Evolutionary conservation across 2,329 filamentous ascomycete genomes (phyloP).

Genomic region (Scedosporium dehoogii): DNA sequence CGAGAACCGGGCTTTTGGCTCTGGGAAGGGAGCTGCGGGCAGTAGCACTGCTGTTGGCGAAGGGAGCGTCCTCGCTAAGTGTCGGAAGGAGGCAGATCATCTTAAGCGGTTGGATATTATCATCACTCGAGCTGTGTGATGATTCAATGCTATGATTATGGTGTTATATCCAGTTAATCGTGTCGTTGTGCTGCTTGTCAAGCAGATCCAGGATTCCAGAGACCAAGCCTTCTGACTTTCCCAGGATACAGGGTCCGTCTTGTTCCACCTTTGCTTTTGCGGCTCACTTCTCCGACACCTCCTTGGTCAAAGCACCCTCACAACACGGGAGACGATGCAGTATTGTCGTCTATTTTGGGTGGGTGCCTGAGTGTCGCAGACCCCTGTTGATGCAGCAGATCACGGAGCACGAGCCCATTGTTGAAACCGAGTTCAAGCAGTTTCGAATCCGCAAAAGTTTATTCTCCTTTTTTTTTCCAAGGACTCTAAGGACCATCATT

Average conservation of each 20-base stretch:
- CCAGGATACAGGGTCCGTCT: no score
- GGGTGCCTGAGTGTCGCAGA: constrained; percentile 1
- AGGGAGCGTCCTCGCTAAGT: background rate
- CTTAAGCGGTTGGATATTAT: background rate
- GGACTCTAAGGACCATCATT: background rate
- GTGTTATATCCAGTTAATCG: background rate
- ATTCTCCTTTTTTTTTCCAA: background rate
- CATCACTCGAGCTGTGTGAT: background rate
- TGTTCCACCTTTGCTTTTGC: background rate
- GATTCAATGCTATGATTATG: background rate
- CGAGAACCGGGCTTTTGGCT: background rate
- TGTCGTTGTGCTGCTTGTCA: background rate
- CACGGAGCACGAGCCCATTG: constrained; percentile 1
- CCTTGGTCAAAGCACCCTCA: background rate
- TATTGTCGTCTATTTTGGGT: background rate
- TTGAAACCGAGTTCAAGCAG: constrained; percentile 3
- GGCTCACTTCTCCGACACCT: background rate
- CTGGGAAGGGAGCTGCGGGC: background rate
- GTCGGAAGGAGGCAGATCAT: background rate
- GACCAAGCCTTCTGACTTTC: background rate
- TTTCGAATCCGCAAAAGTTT: background rate
- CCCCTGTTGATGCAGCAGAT: constrained; percentile 1
- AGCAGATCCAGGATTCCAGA: background rate
- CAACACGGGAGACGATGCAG: background rate
- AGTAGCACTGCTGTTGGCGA: background rate